Percentiles rank a stretch among this genome's conserved stretches.
These are phyloP conservation scores for Cercospora nicotianae DNA, from an alignment of 2,329 filamentous ascomycete genomes.

Conservation along the genomic window DNA sequence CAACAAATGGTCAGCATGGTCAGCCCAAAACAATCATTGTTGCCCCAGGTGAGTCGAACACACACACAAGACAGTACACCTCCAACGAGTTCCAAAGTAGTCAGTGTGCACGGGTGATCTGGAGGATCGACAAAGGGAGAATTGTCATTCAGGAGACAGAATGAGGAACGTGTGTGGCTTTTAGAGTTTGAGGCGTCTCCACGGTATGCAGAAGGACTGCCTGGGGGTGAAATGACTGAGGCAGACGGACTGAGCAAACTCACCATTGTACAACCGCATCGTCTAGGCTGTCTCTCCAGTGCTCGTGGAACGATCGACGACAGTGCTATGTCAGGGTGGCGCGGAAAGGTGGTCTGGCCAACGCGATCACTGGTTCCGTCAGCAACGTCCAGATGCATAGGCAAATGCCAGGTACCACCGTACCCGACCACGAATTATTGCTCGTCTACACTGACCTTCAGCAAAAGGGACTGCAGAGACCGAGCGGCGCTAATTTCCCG, in stretches of 20 bases:
- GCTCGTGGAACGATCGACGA: conserved; percentile 28
- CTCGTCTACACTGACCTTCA: conserved; percentile 20
- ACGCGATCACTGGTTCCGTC: conserved; percentile 30
- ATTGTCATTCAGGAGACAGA: conserved; percentile 15
- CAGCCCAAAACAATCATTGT: conserved; percentile 20
- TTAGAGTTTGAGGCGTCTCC: conserved; percentile 26
- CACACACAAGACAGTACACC: conserved; percentile 29
- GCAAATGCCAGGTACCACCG: conserved; percentile 37
- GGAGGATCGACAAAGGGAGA: conserved; percentile 22
- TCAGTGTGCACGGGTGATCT: conserved; percentile 19
- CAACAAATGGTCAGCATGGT: conserved; percentile 12
- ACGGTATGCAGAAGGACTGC: neutral
- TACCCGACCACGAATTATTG: conserved; percentile 18
- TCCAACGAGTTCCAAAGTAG: conserved; percentile 6
- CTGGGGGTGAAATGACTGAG: conserved; percentile 3
- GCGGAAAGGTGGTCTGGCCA: conserved; percentile 30
- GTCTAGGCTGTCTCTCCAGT: conserved; percentile 24
- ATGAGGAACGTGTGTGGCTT: conserved; percentile 34
- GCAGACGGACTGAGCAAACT: conserved; percentile 28
- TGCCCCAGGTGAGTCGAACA: conserved; percentile 18
- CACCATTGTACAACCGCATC: conserved; percentile 36
- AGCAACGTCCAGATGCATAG: conserved; percentile 28
- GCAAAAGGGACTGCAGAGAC: conserved; percentile 10
- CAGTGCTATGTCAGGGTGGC: conserved; percentile 31
- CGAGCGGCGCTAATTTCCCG: conserved; percentile 29